phyloP scores from a whole-genome alignment of 2,329 filamentous ascomycete species.

The Colletotrichum cuscutae region DNA sequence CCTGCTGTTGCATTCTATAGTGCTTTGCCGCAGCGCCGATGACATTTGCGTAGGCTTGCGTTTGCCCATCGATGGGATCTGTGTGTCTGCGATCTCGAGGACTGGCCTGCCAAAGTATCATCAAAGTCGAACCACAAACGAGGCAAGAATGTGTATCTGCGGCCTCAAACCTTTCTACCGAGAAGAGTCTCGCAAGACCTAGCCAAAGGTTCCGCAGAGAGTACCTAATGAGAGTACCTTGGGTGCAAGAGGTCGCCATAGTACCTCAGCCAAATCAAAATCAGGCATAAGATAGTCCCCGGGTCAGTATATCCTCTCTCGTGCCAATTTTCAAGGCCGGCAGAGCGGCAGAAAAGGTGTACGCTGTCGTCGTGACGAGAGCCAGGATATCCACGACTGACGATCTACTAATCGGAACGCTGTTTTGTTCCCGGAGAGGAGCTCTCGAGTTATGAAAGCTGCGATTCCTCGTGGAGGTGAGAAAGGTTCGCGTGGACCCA shows the following conservation, averaged over 20 bases:
- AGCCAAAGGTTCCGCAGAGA: not conserved
- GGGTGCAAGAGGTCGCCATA: not conserved
- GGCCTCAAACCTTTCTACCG: not conserved
- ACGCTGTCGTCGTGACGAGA: slow-evolving; percentile 1
- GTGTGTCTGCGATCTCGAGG: not conserved
- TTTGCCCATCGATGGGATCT: not conserved
- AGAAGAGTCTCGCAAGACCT: slow-evolving; percentile 6
- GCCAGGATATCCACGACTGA: slow-evolving; percentile 7
- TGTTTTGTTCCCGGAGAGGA: not conserved
- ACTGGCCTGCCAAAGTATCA: not conserved
- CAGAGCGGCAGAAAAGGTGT: not conserved
- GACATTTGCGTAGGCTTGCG: not conserved
- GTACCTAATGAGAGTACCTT: not conserved
- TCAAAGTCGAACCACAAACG: not conserved
- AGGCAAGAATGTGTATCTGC: slow-evolving; percentile 8
- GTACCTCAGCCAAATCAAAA: not conserved
- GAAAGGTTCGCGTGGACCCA: slow-evolving; percentile 3
- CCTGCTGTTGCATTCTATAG: not conserved
- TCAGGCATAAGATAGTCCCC: slow-evolving; percentile 1
- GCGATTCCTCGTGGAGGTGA: not conserved
- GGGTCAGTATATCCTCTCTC: slow-evolving; percentile 16
- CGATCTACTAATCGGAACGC: not conserved
- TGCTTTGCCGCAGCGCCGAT: not conserved
- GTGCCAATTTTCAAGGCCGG: not conserved
- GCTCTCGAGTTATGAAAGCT: not conserved